Base-by-base conservation (phyloP, 2,329 filamentous ascomycete genomes). In the Trichoderma atrobrunneum region DNA sequence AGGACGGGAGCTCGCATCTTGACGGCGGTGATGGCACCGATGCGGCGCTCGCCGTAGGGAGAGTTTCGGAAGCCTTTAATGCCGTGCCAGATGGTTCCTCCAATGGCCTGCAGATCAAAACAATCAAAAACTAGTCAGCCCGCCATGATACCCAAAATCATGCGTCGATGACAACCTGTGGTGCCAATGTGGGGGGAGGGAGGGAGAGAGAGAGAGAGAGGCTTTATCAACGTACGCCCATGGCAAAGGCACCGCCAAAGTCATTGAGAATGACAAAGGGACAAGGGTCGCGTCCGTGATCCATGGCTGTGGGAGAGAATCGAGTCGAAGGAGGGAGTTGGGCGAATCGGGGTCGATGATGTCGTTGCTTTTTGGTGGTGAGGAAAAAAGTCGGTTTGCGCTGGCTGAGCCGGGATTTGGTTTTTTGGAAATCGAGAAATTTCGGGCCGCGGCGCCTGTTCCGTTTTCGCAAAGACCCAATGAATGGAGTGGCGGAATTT, bases 231-330 rank as follows among this genome's bases (percentile, higher is more conserved):
- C 93, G 76, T 92, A 96, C 94, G 78, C 95, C 95, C 95, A 98
- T 98, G 81, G 89, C 91, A 80, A 98, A 98, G 72, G 95, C 96
- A 84, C 96, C 96, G 75, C 96, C 96, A 81, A 98, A 98, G 85
- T 99, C 96, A 84, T 95, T 97, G 77, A 98, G 88, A 76, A 96
- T 93, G 80, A 98, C 95, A 91, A 92, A 98, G 71, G 96, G 96
- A 85, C 96, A 98, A 74, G 96, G 96, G 84, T 98, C 96, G 85
- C 96, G 90, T 75, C 93, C 92, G 87, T 98, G 96, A 90, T 99
- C 95, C 72, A 73, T 73, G 68, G 54, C 32, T 73, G 64, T 24
- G 21, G 11, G 39, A 59, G 48, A 8, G 21, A 18, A 16, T n/a
- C 16, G 39, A 39, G 28, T 51, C n/a, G 63, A n/a, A 12, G 30